Evolutionary conservation across 1,139 yeast genomes (phyloP).

Genomic region (Torulaspora pretoriensis): DNA sequence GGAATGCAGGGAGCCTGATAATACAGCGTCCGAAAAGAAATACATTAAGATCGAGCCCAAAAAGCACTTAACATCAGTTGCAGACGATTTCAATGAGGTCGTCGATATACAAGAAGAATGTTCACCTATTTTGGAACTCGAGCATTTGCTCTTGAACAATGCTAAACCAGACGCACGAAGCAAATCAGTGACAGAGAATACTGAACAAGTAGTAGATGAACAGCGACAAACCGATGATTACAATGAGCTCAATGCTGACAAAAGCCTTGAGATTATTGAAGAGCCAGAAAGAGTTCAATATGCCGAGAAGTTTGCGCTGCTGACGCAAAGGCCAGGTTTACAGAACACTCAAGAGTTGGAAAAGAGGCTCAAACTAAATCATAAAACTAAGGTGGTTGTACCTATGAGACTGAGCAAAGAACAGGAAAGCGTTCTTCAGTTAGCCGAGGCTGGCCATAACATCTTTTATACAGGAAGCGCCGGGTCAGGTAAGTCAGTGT

Average conservation of each 20-base stretch:
- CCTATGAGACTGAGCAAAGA: conserved; percentile 57
- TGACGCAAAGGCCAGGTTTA: conserved; percentile 25
- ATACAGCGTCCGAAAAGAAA: not conserved
- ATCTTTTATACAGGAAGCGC: conserved; percentile 92
- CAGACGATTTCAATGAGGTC: too few species aligned
- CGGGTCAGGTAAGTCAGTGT: conserved; percentile 89
- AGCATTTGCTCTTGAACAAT: too few species aligned
- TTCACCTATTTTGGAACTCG: too few species aligned
- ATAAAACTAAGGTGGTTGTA: conserved; percentile 30
- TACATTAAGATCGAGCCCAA: not conserved
- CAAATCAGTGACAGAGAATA: too few species aligned
- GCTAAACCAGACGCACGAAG: too few species aligned
- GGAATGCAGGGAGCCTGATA: not conserved
- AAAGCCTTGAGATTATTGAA: conserved; percentile 14
- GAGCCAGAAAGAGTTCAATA: conserved; percentile 16
- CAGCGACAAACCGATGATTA: not conserved
- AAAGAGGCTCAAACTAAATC: conserved; percentile 19
- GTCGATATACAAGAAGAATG: too few species aligned
- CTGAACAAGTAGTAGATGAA: not conserved
- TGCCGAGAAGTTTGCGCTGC: conserved; percentile 26
- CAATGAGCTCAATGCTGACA: not conserved
- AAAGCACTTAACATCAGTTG: too few species aligned
- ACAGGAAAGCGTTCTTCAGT: conserved; percentile 62
- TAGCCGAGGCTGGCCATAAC: conserved; percentile 59
- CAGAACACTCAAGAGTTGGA: conserved; percentile 18